Evolutionary conservation across 305 asterid species (phyloP).

Genomic region (Fraxinus nigra): DNA sequence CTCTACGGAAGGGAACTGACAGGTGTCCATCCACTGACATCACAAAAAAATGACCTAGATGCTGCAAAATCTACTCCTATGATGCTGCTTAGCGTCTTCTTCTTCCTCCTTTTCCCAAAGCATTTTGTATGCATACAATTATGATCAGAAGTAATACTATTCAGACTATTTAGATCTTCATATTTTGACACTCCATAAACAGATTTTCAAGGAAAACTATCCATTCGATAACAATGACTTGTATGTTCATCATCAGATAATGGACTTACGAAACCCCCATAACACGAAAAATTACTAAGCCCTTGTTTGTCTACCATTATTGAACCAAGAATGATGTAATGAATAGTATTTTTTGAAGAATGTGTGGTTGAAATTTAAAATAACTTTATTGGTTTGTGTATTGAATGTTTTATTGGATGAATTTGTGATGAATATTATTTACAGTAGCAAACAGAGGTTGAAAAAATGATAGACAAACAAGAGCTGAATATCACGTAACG

Average conservation of each 20-base stretch:
- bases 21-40: not conserved
- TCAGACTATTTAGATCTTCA: not conserved
- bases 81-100: not conserved
- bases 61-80: not conserved
- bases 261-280: not conserved
- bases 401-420: too few relatives aligned
- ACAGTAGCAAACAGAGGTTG: too few relatives aligned
- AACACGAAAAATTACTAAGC: not conserved
- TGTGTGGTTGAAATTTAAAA: too few relatives aligned
- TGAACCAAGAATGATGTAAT: too few relatives aligned
- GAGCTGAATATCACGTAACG: too few relatives aligned
- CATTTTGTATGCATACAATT: not conserved
- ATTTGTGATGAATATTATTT: too few relatives aligned
- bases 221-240: not conserved
- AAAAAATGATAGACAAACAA: too few relatives aligned
- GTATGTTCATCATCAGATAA: not conserved
- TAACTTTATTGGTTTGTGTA: too few relatives aligned
- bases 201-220: not conserved
- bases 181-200: not conserved
- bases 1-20: not conserved
- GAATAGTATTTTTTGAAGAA: too few relatives aligned
- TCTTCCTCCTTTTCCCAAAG: not conserved
- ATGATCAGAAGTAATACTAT: not conserved
- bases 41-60: not conserved
- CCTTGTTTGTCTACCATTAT: too few relatives aligned